A percentile compares a stretch with the other conserved stretches of the same genome.
Conservation (phyloP, 2,329 filamentous ascomycete species). For the Diaporthe aspalathi region DNA sequence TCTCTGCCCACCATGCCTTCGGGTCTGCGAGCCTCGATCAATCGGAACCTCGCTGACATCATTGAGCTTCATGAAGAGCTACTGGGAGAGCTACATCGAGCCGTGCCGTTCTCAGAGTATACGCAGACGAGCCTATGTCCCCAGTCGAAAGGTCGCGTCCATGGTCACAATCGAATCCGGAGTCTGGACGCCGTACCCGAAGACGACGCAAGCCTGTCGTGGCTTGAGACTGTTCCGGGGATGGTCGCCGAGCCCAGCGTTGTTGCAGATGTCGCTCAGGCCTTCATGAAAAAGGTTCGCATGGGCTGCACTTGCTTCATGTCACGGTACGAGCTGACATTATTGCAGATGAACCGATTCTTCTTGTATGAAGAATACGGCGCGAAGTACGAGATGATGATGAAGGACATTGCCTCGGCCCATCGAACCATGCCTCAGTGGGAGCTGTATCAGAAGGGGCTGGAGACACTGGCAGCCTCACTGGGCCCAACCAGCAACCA, state of each 20-base stretch:
- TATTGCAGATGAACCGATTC: constrained; percentile 78
- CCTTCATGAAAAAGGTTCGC: constrained; percentile 68
- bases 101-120: constrained; percentile 76
- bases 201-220: constrained; percentile 51
- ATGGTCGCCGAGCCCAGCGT: constrained; percentile 69
- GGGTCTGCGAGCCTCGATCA: constrained; percentile 77
- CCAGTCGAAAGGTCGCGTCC: constrained; percentile 36
- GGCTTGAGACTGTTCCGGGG: constrained; percentile 60
- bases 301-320: not conserved
- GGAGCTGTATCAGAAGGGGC: constrained; percentile 83
- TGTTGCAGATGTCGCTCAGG: constrained; percentile 69
- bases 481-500: constrained; percentile 76
- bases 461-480: constrained; percentile 84
- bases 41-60: constrained; percentile 82
- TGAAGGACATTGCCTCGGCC: constrained; percentile 78
- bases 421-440: constrained; percentile 78
- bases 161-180: constrained; percentile 58
- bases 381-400: constrained; percentile 87
- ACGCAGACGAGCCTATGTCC: constrained; percentile 55
- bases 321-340: constrained; percentile 11
- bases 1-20: constrained; percentile 74
- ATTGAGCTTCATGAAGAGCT: constrained; percentile 86
- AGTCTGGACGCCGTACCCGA: constrained; percentile 61
- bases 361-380: constrained; percentile 93
- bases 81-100: constrained; percentile 77